These are phyloP conservation scores for Candida sanyaensis DNA, from an alignment of 1,139 yeast species.

Conservation along the genomic window DNA sequence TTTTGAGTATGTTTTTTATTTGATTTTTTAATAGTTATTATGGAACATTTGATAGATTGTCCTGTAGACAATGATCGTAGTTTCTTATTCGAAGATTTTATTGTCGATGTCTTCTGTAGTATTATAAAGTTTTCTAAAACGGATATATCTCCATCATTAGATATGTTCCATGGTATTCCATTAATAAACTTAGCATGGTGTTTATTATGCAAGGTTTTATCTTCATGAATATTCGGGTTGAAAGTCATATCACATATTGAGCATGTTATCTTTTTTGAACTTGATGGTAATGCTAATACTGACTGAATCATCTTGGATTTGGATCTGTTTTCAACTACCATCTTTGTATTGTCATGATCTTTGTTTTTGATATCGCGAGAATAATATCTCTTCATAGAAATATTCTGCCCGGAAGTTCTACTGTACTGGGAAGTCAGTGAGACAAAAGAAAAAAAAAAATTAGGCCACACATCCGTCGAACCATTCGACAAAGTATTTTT, in stretches of 20 bases:
- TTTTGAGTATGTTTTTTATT: conserved; percentile 22
- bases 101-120: background rate
- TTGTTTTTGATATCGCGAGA: no score
- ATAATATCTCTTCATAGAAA: background rate
- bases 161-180: conserved; percentile 49
- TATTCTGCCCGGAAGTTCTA: no score
- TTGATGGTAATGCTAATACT: conserved; percentile 13
- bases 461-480: background rate
- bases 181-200: conserved; percentile 48
- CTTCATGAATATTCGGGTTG: conserved; percentile 43
- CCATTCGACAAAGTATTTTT: background rate
- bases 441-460: background rate
- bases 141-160: conserved; percentile 19
- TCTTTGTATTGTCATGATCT: background rate
- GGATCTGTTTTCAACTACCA: background rate
- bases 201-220: conserved; percentile 46
- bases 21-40: conserved; percentile 20
- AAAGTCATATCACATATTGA: conserved; percentile 63
- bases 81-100: conserved; percentile 1
- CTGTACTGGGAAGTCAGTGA: no score
- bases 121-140: background rate
- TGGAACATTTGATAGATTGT: conserved; percentile 13
- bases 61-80: conserved; percentile 3
- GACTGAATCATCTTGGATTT: conserved; percentile 17
- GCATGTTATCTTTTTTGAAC: conserved; percentile 37